These are phyloP conservation scores for Evansstolkia leycettana DNA, from an alignment of 495 filamentous ascomycete species.

Conservation along the genomic window DNA sequence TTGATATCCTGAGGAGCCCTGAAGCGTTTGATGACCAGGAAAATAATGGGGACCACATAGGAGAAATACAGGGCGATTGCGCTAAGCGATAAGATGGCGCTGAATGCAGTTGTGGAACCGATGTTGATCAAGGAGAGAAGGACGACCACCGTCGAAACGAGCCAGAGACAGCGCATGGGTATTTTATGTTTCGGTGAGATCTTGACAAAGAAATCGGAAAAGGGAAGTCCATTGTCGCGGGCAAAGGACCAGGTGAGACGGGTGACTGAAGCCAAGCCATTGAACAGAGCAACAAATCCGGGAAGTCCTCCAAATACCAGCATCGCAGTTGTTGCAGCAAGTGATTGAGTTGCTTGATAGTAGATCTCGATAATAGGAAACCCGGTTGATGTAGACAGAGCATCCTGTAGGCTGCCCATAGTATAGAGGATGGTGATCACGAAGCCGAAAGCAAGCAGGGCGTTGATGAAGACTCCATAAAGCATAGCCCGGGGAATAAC, in stretches of 20 bases:
- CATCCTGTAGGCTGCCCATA: conserved; percentile 33
- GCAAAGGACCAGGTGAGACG: conserved; percentile 48
- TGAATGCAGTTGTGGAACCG: conserved; percentile 34
- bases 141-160: conserved; percentile 30
- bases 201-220: conserved; percentile 37
- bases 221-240: conserved; percentile 43
- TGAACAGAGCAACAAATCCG: conserved; percentile 36
- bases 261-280: conserved; percentile 42
- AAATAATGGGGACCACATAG: conserved; percentile 37
- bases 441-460: conserved; percentile 38
- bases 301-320: conserved; percentile 38
- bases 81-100: conserved; percentile 34
- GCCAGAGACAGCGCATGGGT: conserved; percentile 37
- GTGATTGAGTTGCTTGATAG: conserved; percentile 32
- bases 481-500: conserved; percentile 46
- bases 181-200: conserved; percentile 38
- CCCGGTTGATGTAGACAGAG: conserved; percentile 25
- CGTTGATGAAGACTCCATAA: conserved; percentile 35
- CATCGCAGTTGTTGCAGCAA: conserved; percentile 35
- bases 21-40: conserved; percentile 34
- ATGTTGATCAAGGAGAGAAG: conserved; percentile 43
- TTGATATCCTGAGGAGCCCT: conserved; percentile 24
- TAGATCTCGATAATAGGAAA: conserved; percentile 45
- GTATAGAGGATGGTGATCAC: conserved; percentile 41
- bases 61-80: conserved; percentile 31